These are phyloP conservation scores for Akebia trifoliata DNA, from an alignment of 164 flowering plant species.

Conservation along the genomic window DNA sequence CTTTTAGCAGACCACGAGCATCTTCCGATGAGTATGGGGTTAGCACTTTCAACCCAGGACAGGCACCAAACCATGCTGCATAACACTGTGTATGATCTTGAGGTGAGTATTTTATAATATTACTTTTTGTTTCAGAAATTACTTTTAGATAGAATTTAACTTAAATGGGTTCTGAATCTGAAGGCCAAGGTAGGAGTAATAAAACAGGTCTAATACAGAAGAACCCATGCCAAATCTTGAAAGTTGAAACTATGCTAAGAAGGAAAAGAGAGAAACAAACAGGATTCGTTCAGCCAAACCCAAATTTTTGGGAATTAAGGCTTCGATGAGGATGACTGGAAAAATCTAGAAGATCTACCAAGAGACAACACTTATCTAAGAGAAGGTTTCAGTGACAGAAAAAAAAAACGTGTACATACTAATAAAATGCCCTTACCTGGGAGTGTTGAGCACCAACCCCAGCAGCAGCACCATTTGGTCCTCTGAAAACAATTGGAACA, in stretches of 20 bases:
- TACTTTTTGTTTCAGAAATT: background rate
- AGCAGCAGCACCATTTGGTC: slow-evolving; percentile 99
- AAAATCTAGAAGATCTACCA: too few species aligned
- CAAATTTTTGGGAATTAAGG: too few species aligned
- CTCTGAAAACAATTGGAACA: slow-evolving; percentile 96
- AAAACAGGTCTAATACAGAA: background rate
- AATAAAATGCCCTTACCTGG: slow-evolving; percentile 41
- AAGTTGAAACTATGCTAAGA: too few species aligned
- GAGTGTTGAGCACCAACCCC: slow-evolving; percentile 99
- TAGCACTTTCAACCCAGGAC: slow-evolving; percentile 81
- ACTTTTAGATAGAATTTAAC: background rate
- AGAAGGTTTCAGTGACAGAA: background rate
- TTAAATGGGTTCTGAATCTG: background rate
- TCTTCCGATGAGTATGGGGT: slow-evolving; percentile 83
- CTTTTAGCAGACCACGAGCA: slow-evolving; percentile 75
- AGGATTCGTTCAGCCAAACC: too few species aligned
- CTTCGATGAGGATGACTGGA: too few species aligned
- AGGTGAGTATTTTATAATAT: background rate
- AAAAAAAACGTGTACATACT: background rate
- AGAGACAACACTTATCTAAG: background rate
- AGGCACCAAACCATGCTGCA: slow-evolving; percentile 72
- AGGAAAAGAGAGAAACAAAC: too few species aligned
- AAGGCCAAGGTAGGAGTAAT: slow-evolving; percentile 1
- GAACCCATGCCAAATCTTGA: background rate
- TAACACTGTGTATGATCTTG: slow-evolving; percentile 49